Conservation (phyloP, 805 yeast species). For the Yamadazyma sp. region DNA sequence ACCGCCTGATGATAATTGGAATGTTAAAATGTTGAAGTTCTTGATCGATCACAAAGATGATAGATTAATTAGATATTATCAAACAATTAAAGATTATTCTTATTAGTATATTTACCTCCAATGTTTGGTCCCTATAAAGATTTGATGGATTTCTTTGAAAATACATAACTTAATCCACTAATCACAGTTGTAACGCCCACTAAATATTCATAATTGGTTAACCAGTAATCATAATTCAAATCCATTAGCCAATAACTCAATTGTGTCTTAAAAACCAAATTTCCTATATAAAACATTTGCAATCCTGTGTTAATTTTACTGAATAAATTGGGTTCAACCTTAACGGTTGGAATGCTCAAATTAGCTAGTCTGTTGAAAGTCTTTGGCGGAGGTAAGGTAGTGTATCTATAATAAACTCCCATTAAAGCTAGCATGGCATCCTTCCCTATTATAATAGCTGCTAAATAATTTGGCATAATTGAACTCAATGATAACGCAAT, state of each 20-base stretch:
- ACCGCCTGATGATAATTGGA: neutral
- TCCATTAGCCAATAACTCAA: slow-evolving; percentile 19
- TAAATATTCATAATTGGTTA: slow-evolving; percentile 18
- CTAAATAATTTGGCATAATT: slow-evolving; percentile 64
- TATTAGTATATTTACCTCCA: no score
- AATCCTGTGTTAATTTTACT: slow-evolving; percentile 88
- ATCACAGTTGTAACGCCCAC: slow-evolving; percentile 58
- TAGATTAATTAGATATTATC: slow-evolving; percentile 3
- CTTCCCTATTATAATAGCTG: slow-evolving; percentile 74
- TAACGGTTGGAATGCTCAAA: slow-evolving; percentile 74
- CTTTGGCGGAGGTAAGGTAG: slow-evolving; percentile 71
- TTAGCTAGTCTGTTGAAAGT: slow-evolving; percentile 75
- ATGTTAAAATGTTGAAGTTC: slow-evolving; percentile 1
- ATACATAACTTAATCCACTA: slow-evolving; percentile 77
- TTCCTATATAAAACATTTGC: slow-evolving; percentile 85
- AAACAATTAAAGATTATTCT: neutral
- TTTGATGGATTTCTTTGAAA: slow-evolving; percentile 67
- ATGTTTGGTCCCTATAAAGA: no score
- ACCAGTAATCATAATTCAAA: slow-evolving; percentile 17
- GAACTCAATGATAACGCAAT: slow-evolving; percentile 66
- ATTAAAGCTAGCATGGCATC: slow-evolving; percentile 71
- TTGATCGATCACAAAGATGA: slow-evolving; percentile 1
- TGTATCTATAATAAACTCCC: slow-evolving; percentile 70
- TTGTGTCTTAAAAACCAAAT: slow-evolving; percentile 26
- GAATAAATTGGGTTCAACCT: slow-evolving; percentile 81